phyloP scores from a whole-genome alignment of 2,329 filamentous ascomycete genomes.

The Phoma sp. region DNA sequence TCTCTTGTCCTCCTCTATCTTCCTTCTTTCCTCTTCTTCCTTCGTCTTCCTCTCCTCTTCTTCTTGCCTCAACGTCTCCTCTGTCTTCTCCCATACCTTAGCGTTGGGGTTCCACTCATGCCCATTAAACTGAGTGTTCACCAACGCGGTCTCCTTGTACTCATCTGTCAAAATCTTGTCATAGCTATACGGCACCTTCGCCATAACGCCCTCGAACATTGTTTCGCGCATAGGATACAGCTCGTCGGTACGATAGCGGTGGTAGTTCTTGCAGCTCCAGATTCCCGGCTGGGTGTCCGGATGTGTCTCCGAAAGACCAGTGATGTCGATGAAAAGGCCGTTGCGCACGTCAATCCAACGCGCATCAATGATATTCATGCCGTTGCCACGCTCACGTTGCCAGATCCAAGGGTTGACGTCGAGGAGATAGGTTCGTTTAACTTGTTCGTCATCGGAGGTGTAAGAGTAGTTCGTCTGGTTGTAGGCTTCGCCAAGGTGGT shows the following conservation, averaged over 20 bases:
- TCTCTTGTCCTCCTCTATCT: slow-evolving; percentile 8
- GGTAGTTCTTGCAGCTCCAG: slow-evolving; percentile 82
- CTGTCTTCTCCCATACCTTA: slow-evolving; percentile 66
- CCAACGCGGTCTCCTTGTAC: slow-evolving; percentile 69
- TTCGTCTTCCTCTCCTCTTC: slow-evolving; percentile 23
- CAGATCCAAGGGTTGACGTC: slow-evolving; percentile 77
- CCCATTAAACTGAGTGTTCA: slow-evolving; percentile 66
- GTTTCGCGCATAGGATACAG: slow-evolving; percentile 78
- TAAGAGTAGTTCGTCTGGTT: slow-evolving; percentile 71
- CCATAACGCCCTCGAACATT: slow-evolving; percentile 75
- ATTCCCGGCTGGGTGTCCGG: slow-evolving; percentile 66
- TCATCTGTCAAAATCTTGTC: slow-evolving; percentile 71
- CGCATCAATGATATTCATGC: slow-evolving; percentile 82
- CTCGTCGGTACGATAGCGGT: slow-evolving; percentile 73
- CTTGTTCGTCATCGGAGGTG: slow-evolving; percentile 41
- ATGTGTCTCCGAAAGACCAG: slow-evolving; percentile 74
- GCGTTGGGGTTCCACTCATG: slow-evolving; percentile 66
- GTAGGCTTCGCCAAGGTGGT: slow-evolving; percentile 68
- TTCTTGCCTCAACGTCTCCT: slow-evolving; percentile 23
- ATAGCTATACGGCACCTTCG: slow-evolving; percentile 73
- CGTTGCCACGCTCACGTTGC: slow-evolving; percentile 68
- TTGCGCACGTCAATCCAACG: slow-evolving; percentile 80
- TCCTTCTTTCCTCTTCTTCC: slow-evolving; percentile 14
- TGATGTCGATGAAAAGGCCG: slow-evolving; percentile 85
- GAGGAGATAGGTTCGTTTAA: slow-evolving; percentile 68